These are phyloP conservation scores for Zoysia japonica DNA, from an alignment of 176 grass and related monocot genomes.

Conservation along the genomic window DNA sequence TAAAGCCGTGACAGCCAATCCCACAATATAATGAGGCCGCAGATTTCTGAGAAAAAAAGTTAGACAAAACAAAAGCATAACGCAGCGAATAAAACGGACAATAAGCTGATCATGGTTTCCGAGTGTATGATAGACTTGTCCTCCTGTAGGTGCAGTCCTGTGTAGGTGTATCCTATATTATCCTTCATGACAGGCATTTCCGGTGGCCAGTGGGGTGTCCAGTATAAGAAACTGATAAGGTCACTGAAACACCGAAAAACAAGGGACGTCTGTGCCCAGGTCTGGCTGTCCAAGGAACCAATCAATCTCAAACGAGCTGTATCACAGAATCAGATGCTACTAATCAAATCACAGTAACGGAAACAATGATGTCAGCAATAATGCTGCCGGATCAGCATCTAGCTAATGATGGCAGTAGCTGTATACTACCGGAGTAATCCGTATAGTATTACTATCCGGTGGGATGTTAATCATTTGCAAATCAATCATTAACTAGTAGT, in stretches of 20 bases:
- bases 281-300: slow-evolving; percentile 24
- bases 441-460: slow-evolving; percentile 20
- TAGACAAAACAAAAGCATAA: too few relatives aligned
- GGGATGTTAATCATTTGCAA: slow-evolving; percentile 37
- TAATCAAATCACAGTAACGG: slow-evolving; percentile 13
- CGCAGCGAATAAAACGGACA: too few relatives aligned
- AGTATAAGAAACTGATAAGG: not conserved
- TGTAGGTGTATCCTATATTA: too few relatives aligned
- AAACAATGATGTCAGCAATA: slow-evolving; percentile 25
- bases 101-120: too few relatives aligned
- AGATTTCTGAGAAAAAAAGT: too few relatives aligned
- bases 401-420: slow-evolving; percentile 47
- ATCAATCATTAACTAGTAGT: slow-evolving; percentile 12
- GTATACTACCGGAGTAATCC: not conserved
- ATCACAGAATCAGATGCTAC: slow-evolving; percentile 27
- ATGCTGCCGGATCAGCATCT: slow-evolving; percentile 36
- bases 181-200: too few relatives aligned
- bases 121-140: too few relatives aligned
- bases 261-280: not conserved
- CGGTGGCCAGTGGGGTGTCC: not conserved
- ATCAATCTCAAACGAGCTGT: slow-evolving; percentile 3
- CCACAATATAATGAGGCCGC: too few relatives aligned
- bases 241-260: not conserved
- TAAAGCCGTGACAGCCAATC: too few relatives aligned
- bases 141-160: too few relatives aligned